Base-by-base conservation (phyloP, 345 rosid species). In the Eucalyptus tenuipes region DNA sequence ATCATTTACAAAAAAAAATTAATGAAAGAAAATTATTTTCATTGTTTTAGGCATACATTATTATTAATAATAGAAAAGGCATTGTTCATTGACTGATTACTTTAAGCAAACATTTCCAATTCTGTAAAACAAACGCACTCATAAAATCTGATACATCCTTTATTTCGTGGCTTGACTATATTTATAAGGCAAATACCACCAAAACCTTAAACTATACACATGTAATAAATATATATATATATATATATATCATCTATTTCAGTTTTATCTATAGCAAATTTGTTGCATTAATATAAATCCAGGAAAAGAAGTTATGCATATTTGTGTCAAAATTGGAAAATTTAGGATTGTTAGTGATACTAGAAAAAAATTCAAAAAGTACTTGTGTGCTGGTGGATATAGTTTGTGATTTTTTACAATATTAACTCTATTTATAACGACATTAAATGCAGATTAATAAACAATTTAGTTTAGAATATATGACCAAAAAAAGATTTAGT, bases 111-210 rank as follows among this genome's bases (percentile, higher is more conserved):
- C 5, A 16, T 68, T 31, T 17, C 0, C 0, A 0, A 66, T 64
- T 68, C 18, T 0, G 1, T 10, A 0, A 31, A 33, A 16, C 1
- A 68, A 64, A 31, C 2, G 0, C 4, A 18, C 27, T 17, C 1
- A 18, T 71, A 71, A 71, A 37, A 42, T 20, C 0, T 17, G 7
- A 33, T 18, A 17, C 24, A 68, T 9, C 2, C 4, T 33, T 68
- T 0, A 29, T 3, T 14, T 17, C 42, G 7, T 6, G 2, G 7
- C 9, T 68, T 68, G 13, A 68, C 37, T 4, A 33, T 4, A 68
- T 33, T 18, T 33, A 33, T 53, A 53, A 22, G 27, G 12, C 61
- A 55, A 55, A 4, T 55, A 2, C 61, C 29, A 24, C 29, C 0
- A 55, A 55, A 55, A 55, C 2, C 29, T 2, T 10, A 9, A 24